These are phyloP conservation scores for Eimeria brunetti DNA, from an alignment of 169 alveolate species.

Conservation along the genomic window DNA sequence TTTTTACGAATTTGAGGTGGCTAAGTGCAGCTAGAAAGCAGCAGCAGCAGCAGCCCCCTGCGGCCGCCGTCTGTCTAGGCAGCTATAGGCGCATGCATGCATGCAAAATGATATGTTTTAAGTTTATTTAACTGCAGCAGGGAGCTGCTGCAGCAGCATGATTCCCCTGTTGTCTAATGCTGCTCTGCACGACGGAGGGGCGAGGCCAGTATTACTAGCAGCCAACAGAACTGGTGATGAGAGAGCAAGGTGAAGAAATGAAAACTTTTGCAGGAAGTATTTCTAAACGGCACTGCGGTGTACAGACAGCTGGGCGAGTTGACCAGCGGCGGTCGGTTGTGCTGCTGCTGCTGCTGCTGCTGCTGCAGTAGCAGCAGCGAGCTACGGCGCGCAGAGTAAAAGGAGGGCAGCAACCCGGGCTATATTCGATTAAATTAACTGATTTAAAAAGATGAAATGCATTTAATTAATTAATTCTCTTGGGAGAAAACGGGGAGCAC, in stretches of 20 bases:
- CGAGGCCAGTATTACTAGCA: neutral
- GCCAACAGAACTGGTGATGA: neutral
- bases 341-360: constrained; percentile 1
- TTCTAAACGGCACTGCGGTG: neutral
- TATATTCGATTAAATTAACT: neutral
- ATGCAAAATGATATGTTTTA: neutral
- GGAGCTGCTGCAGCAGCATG: neutral
- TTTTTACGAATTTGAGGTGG: too few species aligned
- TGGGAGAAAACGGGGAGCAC: neutral
- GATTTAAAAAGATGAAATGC: neutral
- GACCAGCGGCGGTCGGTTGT: constrained; percentile 28
- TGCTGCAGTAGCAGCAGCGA: constrained; percentile 19
- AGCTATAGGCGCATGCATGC: neutral
- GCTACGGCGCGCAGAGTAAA: neutral
- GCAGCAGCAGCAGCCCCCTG: neutral
- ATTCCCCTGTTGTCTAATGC: neutral
- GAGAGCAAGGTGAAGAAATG: neutral
- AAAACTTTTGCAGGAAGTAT: neutral
- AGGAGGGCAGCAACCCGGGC: neutral
- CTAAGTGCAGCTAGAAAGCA: too few species aligned
- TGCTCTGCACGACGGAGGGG: neutral
- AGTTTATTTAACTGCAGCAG: too few species aligned
- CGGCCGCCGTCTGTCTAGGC: neutral
- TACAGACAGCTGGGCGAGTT: neutral
- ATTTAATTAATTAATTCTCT: neutral